A percentile compares a stretch with the other conserved stretches of the same genome.
phyloP scores from a whole-genome alignment of 176 grass and related monocot genomes.

The Tillandsia fasciculata region DNA sequence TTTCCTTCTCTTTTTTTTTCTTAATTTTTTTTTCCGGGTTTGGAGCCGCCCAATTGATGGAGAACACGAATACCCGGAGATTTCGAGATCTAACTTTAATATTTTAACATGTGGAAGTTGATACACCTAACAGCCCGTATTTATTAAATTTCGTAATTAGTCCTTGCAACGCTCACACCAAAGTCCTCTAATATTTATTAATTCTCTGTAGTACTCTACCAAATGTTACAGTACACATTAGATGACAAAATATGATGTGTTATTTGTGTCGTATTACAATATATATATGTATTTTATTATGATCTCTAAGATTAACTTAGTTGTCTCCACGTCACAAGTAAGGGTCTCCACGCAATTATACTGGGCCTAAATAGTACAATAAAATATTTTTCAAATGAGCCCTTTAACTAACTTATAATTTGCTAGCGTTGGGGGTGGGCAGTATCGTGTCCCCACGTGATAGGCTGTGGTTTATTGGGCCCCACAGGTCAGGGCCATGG shows the following conservation, averaged over 20 bases:
- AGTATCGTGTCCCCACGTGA: not conserved
- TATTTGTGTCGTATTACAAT: not conserved
- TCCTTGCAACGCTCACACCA: not conserved
- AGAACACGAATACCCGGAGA: too few relatives aligned
- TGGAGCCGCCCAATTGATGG: too few relatives aligned
- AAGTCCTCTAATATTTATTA: not conserved
- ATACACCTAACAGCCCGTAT: too few relatives aligned
- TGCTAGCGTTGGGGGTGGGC: too few relatives aligned
- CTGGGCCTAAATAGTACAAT: not conserved
- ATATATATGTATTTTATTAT: not conserved
- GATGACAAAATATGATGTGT: conserved; percentile 5
- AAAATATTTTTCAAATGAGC: not conserved
- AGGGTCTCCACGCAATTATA: not conserved
- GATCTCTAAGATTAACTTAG: not conserved
- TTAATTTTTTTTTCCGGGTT: too few relatives aligned
- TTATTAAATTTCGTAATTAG: too few relatives aligned
- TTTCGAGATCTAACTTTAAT: too few relatives aligned
- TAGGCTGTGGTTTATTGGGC: not conserved
- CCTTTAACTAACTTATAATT: too few relatives aligned
- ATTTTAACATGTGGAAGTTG: too few relatives aligned
- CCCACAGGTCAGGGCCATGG: not conserved
- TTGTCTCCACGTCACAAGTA: conserved; percentile 5
- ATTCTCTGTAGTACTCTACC: not conserved
- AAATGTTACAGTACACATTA: not conserved
- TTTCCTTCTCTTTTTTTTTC: too few relatives aligned